A percentile compares a stretch with the other conserved stretches of the same genome.
Evolutionary conservation across 2,329 filamentous ascomycete genomes (phyloP).

Genomic region (Monosporascus cannonballus): DNA sequence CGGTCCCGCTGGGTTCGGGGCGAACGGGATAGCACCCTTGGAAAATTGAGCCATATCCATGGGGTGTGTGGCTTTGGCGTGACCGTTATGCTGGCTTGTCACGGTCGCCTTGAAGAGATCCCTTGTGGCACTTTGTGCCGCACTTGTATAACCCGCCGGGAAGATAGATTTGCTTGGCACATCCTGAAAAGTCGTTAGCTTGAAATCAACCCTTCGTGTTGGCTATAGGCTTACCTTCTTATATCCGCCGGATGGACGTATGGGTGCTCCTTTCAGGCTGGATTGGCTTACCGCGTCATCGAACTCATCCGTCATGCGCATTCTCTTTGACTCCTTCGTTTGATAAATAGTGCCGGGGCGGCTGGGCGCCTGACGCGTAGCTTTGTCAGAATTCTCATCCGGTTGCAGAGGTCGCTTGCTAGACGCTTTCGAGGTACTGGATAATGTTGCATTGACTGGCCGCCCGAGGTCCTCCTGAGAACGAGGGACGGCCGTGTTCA

Average conservation of each 20-base stretch:
- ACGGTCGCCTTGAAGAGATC: constrained; percentile 62
- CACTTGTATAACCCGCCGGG: constrained; percentile 55
- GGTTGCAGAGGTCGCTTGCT: constrained; percentile 69
- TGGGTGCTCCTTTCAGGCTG: constrained; percentile 74
- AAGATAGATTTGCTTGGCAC: constrained; percentile 54
- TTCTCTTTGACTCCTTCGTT: constrained; percentile 68
- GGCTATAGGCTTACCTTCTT: constrained; percentile 54
- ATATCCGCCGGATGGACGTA: constrained; percentile 66
- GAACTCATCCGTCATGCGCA: constrained; percentile 68
- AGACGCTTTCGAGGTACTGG: constrained; percentile 62
- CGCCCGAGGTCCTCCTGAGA: constrained; percentile 55
- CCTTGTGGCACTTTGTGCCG: constrained; percentile 45
- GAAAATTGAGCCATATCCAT: constrained; percentile 83
- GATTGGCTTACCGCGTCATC: constrained; percentile 58
- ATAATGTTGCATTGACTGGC: constrained; percentile 52
- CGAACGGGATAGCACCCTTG: constrained; percentile 85
- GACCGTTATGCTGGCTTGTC: constrained; percentile 60
- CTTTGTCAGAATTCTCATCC: constrained; percentile 52
- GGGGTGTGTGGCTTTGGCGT: constrained; percentile 59
- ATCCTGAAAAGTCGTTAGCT: constrained; percentile 45
- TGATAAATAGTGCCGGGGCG: constrained; percentile 59
- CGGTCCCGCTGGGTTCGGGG: constrained; percentile 48
- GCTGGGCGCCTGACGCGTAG: constrained; percentile 38
- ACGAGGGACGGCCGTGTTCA: constrained; percentile 48
- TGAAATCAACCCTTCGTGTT: constrained; percentile 1